Base-by-base conservation (phyloP, 345 rosid genomes). In the Crucihimalaya himalaica region DNA sequence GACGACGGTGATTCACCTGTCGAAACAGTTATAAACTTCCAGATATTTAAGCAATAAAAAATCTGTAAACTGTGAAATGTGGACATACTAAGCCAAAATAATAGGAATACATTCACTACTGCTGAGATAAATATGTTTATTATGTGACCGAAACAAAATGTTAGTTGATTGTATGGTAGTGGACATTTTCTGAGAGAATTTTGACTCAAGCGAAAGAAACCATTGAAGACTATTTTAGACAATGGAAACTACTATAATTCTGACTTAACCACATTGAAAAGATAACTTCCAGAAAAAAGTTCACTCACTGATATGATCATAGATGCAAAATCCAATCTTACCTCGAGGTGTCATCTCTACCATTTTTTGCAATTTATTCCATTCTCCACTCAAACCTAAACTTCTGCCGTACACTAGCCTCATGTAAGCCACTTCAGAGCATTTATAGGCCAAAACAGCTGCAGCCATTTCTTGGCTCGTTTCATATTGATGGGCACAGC, bases 1-100 rank as follows among this genome's bases (percentile, higher is more conserved):
- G 97, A 93, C 40, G 96, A 90, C 28, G 98, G 97, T 45, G 97
- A 93, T 75, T 90, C 97, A 78, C 97, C 97, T 90, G 81, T 68
- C 63, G 70, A 70, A 81, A 76, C 47, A 62, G 75, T 66, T 58
- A 34, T 13, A 54, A 68, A 59, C 50, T 37, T 37, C 40, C 40
- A 37, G 40, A 37, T 37, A 37, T 35, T 35, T 10, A 35, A 35
- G 40, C 14, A 0, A 11, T 35, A 35, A 52, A 5, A 54, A 12
- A 9, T n/a, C 40, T 37, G 31, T 32, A 45, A 14, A 61, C 21
- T 42, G 54, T 27, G 23, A 66, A 66, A 19, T 34, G 21, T 48
- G 45, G 42, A 47, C 45, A 65, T 47, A 32, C 29, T 50, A 46
- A 52, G 47, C 47, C 61, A 51, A 35, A 29, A 51, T 10, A 37